Evolutionary conservation across 495 filamentous ascomycete genomes (phyloP), one percentile per base, ranked within the genome.

Genomic region (Terfezia claveryi): DNA sequence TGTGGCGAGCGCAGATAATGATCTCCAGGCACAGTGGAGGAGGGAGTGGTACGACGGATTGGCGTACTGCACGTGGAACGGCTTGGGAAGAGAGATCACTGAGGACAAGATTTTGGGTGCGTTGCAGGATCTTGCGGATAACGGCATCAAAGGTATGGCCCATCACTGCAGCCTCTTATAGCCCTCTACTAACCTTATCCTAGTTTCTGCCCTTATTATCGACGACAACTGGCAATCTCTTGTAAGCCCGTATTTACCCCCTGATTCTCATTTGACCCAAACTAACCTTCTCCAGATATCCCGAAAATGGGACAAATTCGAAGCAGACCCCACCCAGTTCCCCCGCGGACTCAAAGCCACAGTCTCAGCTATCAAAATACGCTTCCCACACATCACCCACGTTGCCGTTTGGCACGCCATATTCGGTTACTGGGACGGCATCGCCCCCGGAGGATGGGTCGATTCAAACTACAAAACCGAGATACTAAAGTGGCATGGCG

Each of bases 221-320:
- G 89, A 96, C 60, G 91, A 98, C 64, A 93, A 93, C 61, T 98
- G 91, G 91, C 91, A 98, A 67, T 75, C 81, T 17, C 71, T 94
- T 36, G 74, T 78, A 62, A 71, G 72, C 27, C 27, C 7, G 0
- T 2, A 32, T 4, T 2, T 32, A 32, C 27, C 2, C 27, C 27
- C 50, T 53, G 59, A 55, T 32, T 32, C 27, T 5, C 27, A 32
- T 32, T 32, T 7, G 4, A 0, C 7, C 27, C 27, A 32, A 32
- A 7, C 27, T 32, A 73, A 69, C 2, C 54, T 68, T 7, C 59
- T 67, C 38, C 68, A 74, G 59, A 72, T 69, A 4, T 32, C 27
- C 55, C 71, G 75, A 37, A 72, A 82, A 55, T 76, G 70, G 77
- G 73, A 68, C 59, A 76, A 66, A 67, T 98, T 98, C 58, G 88